A percentile compares a stretch with the other conserved stretches of the same genome.
phyloP scores from a whole-genome alignment of 2,329 filamentous ascomycete genomes.

The Dactylellina cionopaga region DNA sequence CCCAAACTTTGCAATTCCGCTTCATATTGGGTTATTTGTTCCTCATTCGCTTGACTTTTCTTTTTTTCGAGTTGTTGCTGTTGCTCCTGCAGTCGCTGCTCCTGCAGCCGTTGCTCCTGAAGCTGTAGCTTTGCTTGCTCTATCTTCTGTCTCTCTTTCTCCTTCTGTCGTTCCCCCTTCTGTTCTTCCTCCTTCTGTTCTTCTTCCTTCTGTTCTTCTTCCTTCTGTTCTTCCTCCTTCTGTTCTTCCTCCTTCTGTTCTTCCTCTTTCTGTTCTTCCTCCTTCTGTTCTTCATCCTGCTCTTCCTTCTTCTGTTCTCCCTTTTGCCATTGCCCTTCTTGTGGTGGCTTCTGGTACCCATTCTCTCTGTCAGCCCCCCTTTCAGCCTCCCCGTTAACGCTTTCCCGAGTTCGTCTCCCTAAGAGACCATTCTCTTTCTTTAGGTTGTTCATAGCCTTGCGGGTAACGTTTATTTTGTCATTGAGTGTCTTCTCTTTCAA shows the following conservation, averaged over 20 bases:
- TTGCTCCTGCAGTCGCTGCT: neutral
- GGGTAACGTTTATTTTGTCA: too few species aligned
- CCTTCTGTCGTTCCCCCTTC: neutral
- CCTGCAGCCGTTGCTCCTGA: too few species aligned
- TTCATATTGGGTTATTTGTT: neutral
- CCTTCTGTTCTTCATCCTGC: neutral
- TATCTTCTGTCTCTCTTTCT: neutral
- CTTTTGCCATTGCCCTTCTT: neutral
- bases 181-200: neutral
- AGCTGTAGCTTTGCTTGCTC: too few species aligned
- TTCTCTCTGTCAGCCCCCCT: neutral
- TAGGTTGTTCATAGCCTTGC: too few species aligned
- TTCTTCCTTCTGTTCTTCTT: neutral
- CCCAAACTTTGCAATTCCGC: neutral
- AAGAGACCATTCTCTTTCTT: neutral
- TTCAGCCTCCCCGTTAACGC: neutral
- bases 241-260: neutral
- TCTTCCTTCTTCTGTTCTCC: neutral
- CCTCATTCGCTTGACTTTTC: neutral
- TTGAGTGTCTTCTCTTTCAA: neutral
- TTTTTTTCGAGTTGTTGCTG: neutral
- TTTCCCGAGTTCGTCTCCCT: neutral
- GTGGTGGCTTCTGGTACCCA: neutral
- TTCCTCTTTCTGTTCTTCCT: neutral
- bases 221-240: neutral